These are phyloP conservation scores for Ilyonectria sp. DNA, from an alignment of 2,329 filamentous ascomycete genomes.

Conservation along the genomic window DNA sequence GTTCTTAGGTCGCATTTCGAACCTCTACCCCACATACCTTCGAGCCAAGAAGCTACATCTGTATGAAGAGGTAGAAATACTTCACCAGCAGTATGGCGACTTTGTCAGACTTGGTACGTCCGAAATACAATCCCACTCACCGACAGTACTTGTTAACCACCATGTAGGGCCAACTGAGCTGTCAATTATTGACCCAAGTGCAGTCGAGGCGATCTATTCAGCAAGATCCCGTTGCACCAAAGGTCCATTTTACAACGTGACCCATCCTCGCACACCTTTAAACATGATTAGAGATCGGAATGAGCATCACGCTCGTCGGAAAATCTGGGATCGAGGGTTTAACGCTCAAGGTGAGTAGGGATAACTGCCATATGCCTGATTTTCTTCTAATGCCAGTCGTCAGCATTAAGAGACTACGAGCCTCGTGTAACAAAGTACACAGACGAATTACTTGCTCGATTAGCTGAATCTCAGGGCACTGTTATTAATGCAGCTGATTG, in stretches of 20 bases:
- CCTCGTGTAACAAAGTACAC: constrained; percentile 46
- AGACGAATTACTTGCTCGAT: constrained; percentile 38
- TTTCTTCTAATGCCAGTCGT: background rate
- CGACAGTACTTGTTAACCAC: background rate
- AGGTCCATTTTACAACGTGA: constrained; percentile 34
- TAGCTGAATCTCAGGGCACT: constrained; percentile 33
- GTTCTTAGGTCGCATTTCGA: constrained; percentile 46
- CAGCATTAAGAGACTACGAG: constrained; percentile 45
- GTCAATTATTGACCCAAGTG: constrained; percentile 24
- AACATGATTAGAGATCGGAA: constrained; percentile 25
- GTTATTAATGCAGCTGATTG: constrained; percentile 50
- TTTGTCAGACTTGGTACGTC: constrained; percentile 30
- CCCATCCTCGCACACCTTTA: constrained; percentile 14
- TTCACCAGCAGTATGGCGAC: constrained; percentile 32
- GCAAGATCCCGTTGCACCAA: constrained; percentile 28
- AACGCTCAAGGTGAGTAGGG: constrained; percentile 21
- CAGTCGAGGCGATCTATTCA: constrained; percentile 23
- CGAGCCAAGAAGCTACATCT: constrained; percentile 42
- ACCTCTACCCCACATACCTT: constrained; percentile 42
- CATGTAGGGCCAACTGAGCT: constrained; percentile 29
- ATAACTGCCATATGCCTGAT: background rate
- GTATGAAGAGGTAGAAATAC: constrained; percentile 45
- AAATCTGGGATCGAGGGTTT: constrained; percentile 32
- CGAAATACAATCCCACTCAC: too few species aligned
- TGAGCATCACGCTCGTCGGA: constrained; percentile 28